A percentile compares a stretch with the other conserved stretches of the same genome.
Conservation (phyloP, 441 rosid genomes). For the Pelargonium citronellum region DNA sequence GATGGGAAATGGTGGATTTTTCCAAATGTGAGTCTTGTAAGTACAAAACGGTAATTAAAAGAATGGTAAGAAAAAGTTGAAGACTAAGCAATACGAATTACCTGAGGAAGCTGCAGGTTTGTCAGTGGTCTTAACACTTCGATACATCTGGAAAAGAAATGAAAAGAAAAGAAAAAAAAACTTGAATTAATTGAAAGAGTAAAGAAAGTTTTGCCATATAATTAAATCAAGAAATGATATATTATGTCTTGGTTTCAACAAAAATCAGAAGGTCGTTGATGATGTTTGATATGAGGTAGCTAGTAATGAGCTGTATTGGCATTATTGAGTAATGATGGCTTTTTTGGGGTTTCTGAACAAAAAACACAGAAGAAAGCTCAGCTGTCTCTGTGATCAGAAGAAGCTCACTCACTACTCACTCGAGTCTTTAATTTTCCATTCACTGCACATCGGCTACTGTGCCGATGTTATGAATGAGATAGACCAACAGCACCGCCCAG, state of each 20-base stretch:
- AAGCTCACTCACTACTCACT: neutral
- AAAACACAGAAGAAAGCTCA: neutral
- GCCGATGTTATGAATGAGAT: neutral
- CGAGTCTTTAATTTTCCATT: neutral
- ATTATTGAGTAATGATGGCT: conserved; percentile 77
- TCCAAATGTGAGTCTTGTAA: too few relatives aligned
- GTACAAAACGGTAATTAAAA: neutral
- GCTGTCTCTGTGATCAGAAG: neutral
- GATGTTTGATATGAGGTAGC: conserved; percentile 43
- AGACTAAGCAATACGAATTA: conserved; percentile 36
- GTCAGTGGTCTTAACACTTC: conserved; percentile 84
- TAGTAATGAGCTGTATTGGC: conserved; percentile 24
- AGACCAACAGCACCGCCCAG: neutral
- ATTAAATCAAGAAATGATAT: conserved; percentile 15
- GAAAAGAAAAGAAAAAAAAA: conserved; percentile 17
- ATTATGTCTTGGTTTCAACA: conserved; percentile 33
- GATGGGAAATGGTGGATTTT: too few relatives aligned
- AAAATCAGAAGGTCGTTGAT: conserved; percentile 21
- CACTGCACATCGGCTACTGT: neutral
- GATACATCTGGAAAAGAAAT: conserved; percentile 57
- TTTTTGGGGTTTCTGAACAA: conserved; percentile 15
- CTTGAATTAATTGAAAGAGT: too few relatives aligned
- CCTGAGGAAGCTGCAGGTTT: conserved; percentile 76
- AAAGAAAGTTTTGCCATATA: neutral
- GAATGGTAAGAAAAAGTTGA: neutral